A percentile compares a stretch with the other conserved stretches of the same genome.
Conservation (phyloP, 768 basidiomycete genomes). For the Pleurotus tuoliensis region DNA sequence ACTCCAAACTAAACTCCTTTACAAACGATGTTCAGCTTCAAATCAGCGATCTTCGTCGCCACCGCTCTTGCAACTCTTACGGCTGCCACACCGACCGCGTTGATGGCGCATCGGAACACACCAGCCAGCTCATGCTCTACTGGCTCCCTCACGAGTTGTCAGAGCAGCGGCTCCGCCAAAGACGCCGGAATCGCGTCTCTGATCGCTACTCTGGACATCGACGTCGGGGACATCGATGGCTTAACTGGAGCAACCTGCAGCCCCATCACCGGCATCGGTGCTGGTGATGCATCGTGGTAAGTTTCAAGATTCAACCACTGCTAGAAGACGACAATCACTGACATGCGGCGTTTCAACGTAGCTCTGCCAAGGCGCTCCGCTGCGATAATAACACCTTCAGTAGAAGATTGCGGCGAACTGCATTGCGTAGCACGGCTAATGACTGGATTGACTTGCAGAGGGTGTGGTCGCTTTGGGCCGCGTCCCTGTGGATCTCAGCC, state of each 20-base stretch:
- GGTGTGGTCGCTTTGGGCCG: slow-evolving; percentile 25
- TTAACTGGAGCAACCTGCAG: slow-evolving; percentile 11
- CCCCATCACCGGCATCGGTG: slow-evolving; percentile 17
- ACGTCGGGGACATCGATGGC: slow-evolving; percentile 8
- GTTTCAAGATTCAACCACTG: not conserved
- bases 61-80: not conserved
- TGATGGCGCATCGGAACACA: not conserved
- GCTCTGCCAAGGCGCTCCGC: slow-evolving; percentile 21
- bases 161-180: not conserved
- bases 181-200: not conserved
- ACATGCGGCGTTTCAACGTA: not conserved
- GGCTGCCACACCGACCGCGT: not conserved
- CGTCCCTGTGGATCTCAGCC: slow-evolving; percentile 16
- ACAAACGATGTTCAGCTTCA: not conserved
- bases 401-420: not conserved
- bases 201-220: slow-evolving; percentile 18
- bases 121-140: not conserved
- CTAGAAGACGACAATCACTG: not conserved
- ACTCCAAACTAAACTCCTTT: not conserved
- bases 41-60: not conserved
- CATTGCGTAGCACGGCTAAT: not conserved
- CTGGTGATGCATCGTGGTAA: slow-evolving; percentile 6
- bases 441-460: slow-evolving; percentile 2
- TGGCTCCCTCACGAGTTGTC: no score
- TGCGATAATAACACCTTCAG: slow-evolving; percentile 20